phyloP scores from a whole-genome alignment of 2,329 filamentous ascomycete species.

The Lasiodiplodia theobromae region DNA sequence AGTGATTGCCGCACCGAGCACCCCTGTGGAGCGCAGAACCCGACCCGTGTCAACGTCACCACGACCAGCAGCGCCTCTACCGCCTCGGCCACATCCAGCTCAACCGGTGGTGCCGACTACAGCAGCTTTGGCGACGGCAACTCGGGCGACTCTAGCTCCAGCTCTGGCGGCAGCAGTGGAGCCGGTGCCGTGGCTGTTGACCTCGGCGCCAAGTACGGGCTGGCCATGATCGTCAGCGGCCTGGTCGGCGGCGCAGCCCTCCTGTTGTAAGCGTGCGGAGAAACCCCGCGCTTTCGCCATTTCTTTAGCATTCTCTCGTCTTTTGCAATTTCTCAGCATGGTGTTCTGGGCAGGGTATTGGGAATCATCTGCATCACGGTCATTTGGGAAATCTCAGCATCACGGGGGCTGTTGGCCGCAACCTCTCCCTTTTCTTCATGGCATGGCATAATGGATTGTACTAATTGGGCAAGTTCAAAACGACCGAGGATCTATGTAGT shows the following conservation, averaged over 20 bases:
- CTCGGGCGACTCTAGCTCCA: conserved; percentile 37
- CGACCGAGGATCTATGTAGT: conserved; percentile 12
- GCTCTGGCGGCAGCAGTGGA: conserved; percentile 41
- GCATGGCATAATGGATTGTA: conserved; percentile 18
- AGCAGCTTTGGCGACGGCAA: conserved; percentile 38
- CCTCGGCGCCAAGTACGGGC: conserved; percentile 63
- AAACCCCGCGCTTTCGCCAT: background rate
- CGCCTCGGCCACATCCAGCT: conserved; percentile 46
- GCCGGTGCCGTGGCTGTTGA: conserved; percentile 55
- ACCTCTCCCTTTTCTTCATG: conserved; percentile 12
- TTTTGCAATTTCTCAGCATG: conserved; percentile 14
- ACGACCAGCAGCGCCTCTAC: conserved; percentile 55
- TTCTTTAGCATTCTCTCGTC: background rate
- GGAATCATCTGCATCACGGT: conserved; percentile 25
- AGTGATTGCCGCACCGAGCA: conserved; percentile 68
- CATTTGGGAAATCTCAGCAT: conserved; percentile 20
- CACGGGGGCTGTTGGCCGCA: background rate
- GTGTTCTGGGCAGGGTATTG: background rate
- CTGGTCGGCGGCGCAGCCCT: conserved; percentile 65
- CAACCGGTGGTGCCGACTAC: conserved; percentile 24
- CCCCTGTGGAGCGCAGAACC: conserved; percentile 75
- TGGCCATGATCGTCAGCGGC: conserved; percentile 61
- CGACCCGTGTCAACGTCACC: conserved; percentile 65
- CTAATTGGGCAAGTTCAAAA: background rate
- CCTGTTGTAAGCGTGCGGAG: conserved; percentile 39